These are phyloP conservation scores for Boletus reticulatus DNA, from an alignment of 768 basidiomycete genomes.

Conservation along the genomic window DNA sequence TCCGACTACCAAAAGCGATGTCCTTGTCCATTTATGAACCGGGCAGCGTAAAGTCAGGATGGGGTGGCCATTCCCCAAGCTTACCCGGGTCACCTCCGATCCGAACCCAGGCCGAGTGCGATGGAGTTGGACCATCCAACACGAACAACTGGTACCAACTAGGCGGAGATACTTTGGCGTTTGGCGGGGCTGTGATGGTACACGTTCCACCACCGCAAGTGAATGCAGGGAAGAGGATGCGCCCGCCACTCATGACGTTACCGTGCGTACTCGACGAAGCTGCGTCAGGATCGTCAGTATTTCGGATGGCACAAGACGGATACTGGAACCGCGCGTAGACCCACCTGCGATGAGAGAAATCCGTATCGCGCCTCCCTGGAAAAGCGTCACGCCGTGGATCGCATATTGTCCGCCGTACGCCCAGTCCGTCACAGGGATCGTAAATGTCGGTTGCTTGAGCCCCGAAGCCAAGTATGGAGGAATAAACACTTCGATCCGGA, in stretches of 20 bases:
- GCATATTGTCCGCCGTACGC: conserved; percentile 48
- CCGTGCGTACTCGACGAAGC: conserved; percentile 78
- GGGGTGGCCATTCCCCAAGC: conserved; percentile 72
- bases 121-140: conserved; percentile 77
- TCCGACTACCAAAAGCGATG: too few relatives aligned
- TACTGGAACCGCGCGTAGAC: conserved; percentile 8
- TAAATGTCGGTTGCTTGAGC: conserved; percentile 58
- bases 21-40: conserved; percentile 37
- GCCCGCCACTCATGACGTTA: conserved; percentile 66
- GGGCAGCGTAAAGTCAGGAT: conserved; percentile 65
- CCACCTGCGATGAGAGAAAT: conserved; percentile 65
- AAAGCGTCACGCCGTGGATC: conserved; percentile 43
- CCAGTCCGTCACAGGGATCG: conserved; percentile 62
- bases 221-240: conserved; percentile 73
- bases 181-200: conserved; percentile 75
- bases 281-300: conserved; percentile 15
- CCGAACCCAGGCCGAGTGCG: conserved; percentile 69
- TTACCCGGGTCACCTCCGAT: conserved; percentile 73
- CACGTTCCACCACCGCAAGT: conserved; percentile 66
- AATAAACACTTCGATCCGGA: conserved; percentile 76
- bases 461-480: conserved; percentile 81
- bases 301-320: too few relatives aligned
- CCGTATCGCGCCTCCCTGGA: conserved; percentile 46
- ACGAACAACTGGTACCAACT: conserved; percentile 78
- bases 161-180: conserved; percentile 66